Evolutionary conservation across 768 basidiomycete species (phyloP), one percentile per base, ranked within the genome.

Genomic region (Phaeotremella skinneri): DNA sequence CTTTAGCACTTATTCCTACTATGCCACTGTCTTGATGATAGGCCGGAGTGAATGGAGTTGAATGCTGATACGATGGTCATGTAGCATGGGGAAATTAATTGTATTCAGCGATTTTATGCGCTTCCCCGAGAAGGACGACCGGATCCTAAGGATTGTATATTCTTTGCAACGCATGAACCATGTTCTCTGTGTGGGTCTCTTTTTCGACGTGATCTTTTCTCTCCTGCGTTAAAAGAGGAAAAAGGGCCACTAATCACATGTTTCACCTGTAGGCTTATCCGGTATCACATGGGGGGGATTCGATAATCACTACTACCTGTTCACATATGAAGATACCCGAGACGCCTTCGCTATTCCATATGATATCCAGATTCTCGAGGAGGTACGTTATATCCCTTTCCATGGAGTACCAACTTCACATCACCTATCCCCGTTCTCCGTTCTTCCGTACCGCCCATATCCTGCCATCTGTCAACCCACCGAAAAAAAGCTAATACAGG

Each of bases 161-260:
- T 74, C 55, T 66, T 66, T 52, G 61, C 68, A 1, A 72, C 72
- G 4, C 72, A 74, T 53, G 72, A 74, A 52, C 72, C 72, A 11
- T 74, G 72, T 56, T 64, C 62, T 0, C 57, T 72, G 14, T 74
- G 70, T 69, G 26, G 32, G 68, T 65, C 1, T 9, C 9, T 9
- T 14, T 34, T 32, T n/a, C 11, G 13, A 39, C 37, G 9, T 39
- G 37, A n/a, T 39, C n/a, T 39, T 39, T n/a, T n/a, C n/a, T n/a
- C 37, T 9, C 37, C 37, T 9, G n/a, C 37, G 37, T 39, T n/a
- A 23, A 39, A n/a, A 23, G 17, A 25, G 3, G 52, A 14, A 17
- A 23, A 16, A 17, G 25, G 27, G 3, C 17, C 6, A n/a, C 21
- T 16, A 14, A 2, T 4, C 17, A 14, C 27, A 4, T 13, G 17